Evolutionary conservation across 345 rosid species (phyloP), one percentile per base, ranked within the genome.

Genomic region (Triadica sebifera): DNA sequence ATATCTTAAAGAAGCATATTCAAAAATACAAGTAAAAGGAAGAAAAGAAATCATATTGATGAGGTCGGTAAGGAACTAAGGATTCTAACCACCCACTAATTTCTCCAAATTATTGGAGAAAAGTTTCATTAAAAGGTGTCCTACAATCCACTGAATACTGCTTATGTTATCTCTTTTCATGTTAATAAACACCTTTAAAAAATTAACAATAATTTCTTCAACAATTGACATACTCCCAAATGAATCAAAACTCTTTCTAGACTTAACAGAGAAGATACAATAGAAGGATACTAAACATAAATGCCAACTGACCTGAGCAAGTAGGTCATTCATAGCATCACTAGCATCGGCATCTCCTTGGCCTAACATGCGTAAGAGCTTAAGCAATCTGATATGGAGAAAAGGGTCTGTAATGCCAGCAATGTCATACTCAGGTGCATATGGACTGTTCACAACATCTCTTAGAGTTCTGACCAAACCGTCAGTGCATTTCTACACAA

Each of bases 391-490:
- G 79, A 96, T 91, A 84, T 96, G 99, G 73, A 96, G 98, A 78
- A 96, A 96, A 69, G 99, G 99, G 75, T 96, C 99, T 52, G 96
- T 78, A 75, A 93, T 96, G 81, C 99, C 98, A 75, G 97, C 91
- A 89, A 96, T 82, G 84, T 96, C 99, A 87, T 93, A 96, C 83
- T 96, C 99, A 47, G 99, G 99, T 69, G 91, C 81, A 86, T 93
- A 96, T 73, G 99, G 85, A 81, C 99, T 96, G 84, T 96, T 96
- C 53, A 80, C 91, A 52, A 89, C 84, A 84, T 91, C 97, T 90
- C 79, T 91, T 75, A 93, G 86, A 75, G 94, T 87, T 87, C 81
- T 90, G 66, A 96, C 92, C 89, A 96, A 81, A 49, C 94, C 90
- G 43, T 93, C 97, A 13, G 92, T 91, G 86, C 96, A 90, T 83